These are phyloP conservation scores for Athelia sp. DNA, from an alignment of 1,284 basidiomycete genomes.

Conservation along the genomic window DNA sequence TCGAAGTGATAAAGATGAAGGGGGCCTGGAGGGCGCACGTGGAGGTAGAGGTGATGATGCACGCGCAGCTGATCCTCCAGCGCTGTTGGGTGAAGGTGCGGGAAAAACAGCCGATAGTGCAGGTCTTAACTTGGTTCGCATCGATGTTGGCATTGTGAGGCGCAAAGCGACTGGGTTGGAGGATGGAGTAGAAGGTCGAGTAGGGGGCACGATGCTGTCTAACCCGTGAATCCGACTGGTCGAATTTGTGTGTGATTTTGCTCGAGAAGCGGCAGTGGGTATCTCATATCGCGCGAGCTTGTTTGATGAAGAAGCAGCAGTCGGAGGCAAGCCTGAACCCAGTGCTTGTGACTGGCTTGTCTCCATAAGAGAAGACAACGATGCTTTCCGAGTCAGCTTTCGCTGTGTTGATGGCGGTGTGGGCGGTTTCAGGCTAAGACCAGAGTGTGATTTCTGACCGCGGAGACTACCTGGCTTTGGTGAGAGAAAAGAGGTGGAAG, in stretches of 20 bases:
- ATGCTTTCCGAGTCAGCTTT: constrained; percentile 67
- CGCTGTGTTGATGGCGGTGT: constrained; percentile 56
- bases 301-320: constrained; percentile 27
- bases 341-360: constrained; percentile 48
- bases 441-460: constrained; percentile 75
- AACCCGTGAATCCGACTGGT: constrained; percentile 50
- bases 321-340: constrained; percentile 37
- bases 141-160: constrained; percentile 81
- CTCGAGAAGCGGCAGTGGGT: constrained; percentile 73
- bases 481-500: constrained; percentile 50
- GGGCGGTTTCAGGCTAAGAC: constrained; percentile 67
- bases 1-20: constrained; percentile 36
- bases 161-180: constrained; percentile 69
- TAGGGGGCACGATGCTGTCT: constrained; percentile 68
- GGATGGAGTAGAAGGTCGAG: constrained; percentile 72
- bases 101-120: constrained; percentile 71
- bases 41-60: constrained; percentile 54
- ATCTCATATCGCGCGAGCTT: constrained; percentile 60
- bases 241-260: constrained; percentile 63
- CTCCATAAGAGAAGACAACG: constrained; percentile 68
- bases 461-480: constrained; percentile 68
- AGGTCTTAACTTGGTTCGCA: constrained; percentile 67
- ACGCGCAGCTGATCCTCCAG: constrained; percentile 27
- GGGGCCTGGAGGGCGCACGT: too few species aligned
- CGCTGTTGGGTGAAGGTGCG: constrained; percentile 28